Conservation (phyloP, 2,329 filamentous ascomycete species). For the Colletotrichum coccodes region DNA sequence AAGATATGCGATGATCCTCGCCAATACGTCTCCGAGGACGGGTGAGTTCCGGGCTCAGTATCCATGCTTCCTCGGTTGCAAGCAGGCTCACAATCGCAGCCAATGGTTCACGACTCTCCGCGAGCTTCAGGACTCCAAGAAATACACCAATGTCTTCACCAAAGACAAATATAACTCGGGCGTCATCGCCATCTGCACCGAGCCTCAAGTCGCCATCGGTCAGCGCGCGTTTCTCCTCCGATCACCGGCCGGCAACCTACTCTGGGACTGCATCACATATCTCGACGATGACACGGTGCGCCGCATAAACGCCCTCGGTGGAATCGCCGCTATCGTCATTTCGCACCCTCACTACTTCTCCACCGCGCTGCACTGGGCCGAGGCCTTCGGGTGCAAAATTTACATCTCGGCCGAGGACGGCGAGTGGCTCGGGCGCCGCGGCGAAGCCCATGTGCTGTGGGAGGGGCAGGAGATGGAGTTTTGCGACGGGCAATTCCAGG, state of each 20-base stretch:
- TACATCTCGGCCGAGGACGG: conserved; percentile 74
- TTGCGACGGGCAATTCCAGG: conserved; percentile 60
- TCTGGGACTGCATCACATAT: conserved; percentile 83
- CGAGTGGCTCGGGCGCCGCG: conserved; percentile 67
- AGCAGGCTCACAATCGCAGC: conserved; percentile 44
- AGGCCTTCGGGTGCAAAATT: conserved; percentile 74
- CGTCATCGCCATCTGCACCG: conserved; percentile 58
- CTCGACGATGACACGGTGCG: conserved; percentile 72
- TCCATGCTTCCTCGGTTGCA: too few relatives aligned
- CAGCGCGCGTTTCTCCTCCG: conserved; percentile 77
- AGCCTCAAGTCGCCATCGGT: conserved; percentile 76
- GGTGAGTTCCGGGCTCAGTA: neutral
- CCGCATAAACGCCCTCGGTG: conserved; percentile 69
- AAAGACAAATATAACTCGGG: conserved; percentile 54
- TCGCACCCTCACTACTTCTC: conserved; percentile 87
- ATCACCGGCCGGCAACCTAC: conserved; percentile 74
- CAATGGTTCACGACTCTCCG: conserved; percentile 74
- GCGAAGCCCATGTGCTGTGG: conserved; percentile 58
- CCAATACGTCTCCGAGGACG: conserved; percentile 69
- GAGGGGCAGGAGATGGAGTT: conserved; percentile 53
- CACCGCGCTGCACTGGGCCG: conserved; percentile 79
- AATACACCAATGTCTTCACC: conserved; percentile 65
- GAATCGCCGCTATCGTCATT: conserved; percentile 77
- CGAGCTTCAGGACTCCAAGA: conserved; percentile 46
- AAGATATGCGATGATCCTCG: conserved; percentile 80